Evolutionary conservation across 768 basidiomycete species (phyloP).

Genomic region (Clitopilus hobsonii): DNA sequence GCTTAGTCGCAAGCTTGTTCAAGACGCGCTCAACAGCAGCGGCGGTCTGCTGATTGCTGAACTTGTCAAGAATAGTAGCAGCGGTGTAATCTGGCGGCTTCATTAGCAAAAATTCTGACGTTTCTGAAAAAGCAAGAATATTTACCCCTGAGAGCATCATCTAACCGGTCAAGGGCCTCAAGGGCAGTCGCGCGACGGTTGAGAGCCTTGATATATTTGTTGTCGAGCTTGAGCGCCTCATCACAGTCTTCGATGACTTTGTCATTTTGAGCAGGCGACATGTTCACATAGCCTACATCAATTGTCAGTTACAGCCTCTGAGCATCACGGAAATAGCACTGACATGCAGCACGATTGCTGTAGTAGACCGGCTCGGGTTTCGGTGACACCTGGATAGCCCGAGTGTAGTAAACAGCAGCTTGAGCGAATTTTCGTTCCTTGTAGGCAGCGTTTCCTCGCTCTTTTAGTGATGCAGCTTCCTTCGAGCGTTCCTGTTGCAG

Average conservation of each 20-base stretch:
- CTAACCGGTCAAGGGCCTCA: constrained; percentile 67
- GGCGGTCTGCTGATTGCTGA: constrained; percentile 77
- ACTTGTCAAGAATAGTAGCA: constrained; percentile 91
- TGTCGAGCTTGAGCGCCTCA: constrained; percentile 78
- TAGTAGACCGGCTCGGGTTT: constrained; percentile 90
- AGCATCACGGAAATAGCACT: constrained; percentile 18
- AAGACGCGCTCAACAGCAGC: constrained; percentile 88
- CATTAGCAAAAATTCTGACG: neutral
- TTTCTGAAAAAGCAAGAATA: neutral
- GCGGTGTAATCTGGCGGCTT: constrained; percentile 79
- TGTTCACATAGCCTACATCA: constrained; percentile 80
- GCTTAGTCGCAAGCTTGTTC: constrained; percentile 71
- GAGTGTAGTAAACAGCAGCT: constrained; percentile 66
- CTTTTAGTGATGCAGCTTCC: constrained; percentile 61
- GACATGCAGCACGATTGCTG: constrained; percentile 96
- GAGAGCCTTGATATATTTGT: constrained; percentile 83
- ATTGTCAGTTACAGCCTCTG: neutral
- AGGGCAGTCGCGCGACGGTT: constrained; percentile 86
- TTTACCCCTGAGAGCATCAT: constrained; percentile 79
- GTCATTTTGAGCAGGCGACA: constrained; percentile 79
- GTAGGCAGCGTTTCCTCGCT: constrained; percentile 70
- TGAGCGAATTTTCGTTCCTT: constrained; percentile 51
- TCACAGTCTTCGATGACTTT: constrained; percentile 87
- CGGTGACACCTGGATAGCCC: constrained; percentile 69
- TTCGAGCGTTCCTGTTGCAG: constrained; percentile 54